Evolutionary conservation across 1,284 basidiomycete species (phyloP), one percentile per base, ranked within the genome.

Genomic region (Irpex lacteus): DNA sequence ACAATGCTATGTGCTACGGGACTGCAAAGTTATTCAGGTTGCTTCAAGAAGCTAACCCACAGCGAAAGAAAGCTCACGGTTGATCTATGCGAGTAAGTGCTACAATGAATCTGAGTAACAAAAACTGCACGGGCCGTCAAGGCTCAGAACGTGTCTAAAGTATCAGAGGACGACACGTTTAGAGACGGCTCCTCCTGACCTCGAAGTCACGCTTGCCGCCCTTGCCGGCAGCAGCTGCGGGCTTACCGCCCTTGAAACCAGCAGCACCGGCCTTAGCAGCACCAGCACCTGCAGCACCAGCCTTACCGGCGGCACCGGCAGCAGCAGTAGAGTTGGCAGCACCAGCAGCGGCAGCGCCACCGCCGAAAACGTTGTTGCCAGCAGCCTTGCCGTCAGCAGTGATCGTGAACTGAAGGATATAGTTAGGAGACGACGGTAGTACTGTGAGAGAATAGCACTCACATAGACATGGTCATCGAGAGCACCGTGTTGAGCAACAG

Each of bases 401-500:
- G n/a, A 84, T 82, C 49, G 80, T 80, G 73, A 86, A 85, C 85
- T 87, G 47, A 18, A n/a, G 85, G 63, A 6, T n/a, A 52, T 50
- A 57, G 36, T 40, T 47, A 59, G n/a, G 5, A 38, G 11, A 44
- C 11, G 9, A n/a, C 5, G 26, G 9, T 47, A 56, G 26, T 19
- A 1, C 52, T 18, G 37, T 32, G 21, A 62, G 4, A 26, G 34
- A 47, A 13, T 32, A 54, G 59, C 55, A 50, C 85, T 76, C 66
- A 89, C 85, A 74, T 90, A 90, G 72, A 87, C 75, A 47, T 77
- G 73, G 72, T 90, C 88, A 69, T 90, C 88, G 62, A 88, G 74
- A 44, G 76, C 74, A 65, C 87, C 88, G 69, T 86, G 88, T 72
- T 89, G 84, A 4, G 83, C 85, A 38, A 81, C 69, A 34, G 86